A percentile compares a stretch with the other conserved stretches of the same genome.
Evolutionary conservation across 129 eudicot genomes (phyloP).

Genomic region (Logfia minima): DNA sequence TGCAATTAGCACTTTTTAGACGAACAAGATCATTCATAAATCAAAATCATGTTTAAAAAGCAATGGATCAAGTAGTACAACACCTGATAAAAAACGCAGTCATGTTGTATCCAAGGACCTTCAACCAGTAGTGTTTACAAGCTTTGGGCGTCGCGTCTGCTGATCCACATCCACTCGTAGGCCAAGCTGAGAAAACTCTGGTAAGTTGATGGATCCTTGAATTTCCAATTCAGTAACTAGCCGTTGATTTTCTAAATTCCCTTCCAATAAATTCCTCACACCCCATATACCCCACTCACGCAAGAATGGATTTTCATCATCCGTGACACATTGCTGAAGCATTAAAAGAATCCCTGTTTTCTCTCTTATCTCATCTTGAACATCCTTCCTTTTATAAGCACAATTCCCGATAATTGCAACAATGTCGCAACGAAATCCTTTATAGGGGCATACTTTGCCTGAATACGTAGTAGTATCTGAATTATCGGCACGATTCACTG

Average conservation of each 20-base stretch:
- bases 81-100: background rate
- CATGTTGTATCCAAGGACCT: background rate
- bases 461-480: slow-evolving; percentile 29
- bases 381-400: slow-evolving; percentile 52
- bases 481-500: slow-evolving; percentile 33
- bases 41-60: slow-evolving; percentile 2
- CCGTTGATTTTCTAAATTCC: slow-evolving; percentile 62
- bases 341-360: slow-evolving; percentile 60
- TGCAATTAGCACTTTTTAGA: background rate
- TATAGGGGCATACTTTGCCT: slow-evolving; percentile 63
- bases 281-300: slow-evolving; percentile 89
- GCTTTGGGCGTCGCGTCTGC: slow-evolving; percentile 65
- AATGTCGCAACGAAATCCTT: slow-evolving; percentile 79
- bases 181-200: slow-evolving; percentile 66
- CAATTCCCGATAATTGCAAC: slow-evolving; percentile 79
- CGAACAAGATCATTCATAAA: background rate
- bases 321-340: slow-evolving; percentile 76
- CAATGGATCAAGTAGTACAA: background rate
- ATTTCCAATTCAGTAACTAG: slow-evolving; percentile 73
- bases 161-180: slow-evolving; percentile 81
- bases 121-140: slow-evolving; percentile 55
- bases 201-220: slow-evolving; percentile 70
- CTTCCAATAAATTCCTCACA: slow-evolving; percentile 66
- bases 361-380: slow-evolving; percentile 66
- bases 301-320: slow-evolving; percentile 82